Base-by-base conservation (phyloP, 2,329 filamentous ascomycete species). In the Apiospora kogelbergensis region DNA sequence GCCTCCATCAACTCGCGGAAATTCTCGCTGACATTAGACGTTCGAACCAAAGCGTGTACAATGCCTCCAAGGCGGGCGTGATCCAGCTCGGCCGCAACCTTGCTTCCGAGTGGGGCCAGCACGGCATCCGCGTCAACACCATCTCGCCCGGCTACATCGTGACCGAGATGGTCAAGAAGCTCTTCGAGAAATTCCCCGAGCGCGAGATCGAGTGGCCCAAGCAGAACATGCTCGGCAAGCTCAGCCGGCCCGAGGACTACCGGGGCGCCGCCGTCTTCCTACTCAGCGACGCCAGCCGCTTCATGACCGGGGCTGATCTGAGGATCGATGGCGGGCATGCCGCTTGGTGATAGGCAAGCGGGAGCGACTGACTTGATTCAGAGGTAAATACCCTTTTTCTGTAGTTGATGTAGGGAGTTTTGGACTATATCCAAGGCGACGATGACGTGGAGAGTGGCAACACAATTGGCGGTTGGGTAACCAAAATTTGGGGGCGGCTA, bases 141-240 rank as follows among this genome's bases (percentile, higher is more conserved):
- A 88, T 96, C 71, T 93, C 90, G 24, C 92, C 93, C 0, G 93
- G 93, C 10, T 94, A 94, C 78, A 93, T 94, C 76, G 87, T 92
- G 26, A 94, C 92, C 1, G 89, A 91, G 26, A 97, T 97, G 94
- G 93, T 95, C 1, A 88, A 93, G 77, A 87, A 88, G 69, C 86
- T 97, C 41, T 96, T 97, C 76, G 85, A 90, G 72, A 85, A 91
- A 72, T 92, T 88, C 73, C 94, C 94, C 0, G 92, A 94, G 75
- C 84, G 88, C 67, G 82, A 82, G 71, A 80, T 79, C 33, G 86
- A 90, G 70, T 97, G 94, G 94, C 89, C 92, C 20, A 91, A 86
- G 74, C 90, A 95, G 80, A 97, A 97, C 80, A 96, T 97, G 93
- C 84, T 97, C 67, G 89, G 87, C 37, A 86, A 89, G 42, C 82